Conservation (phyloP, 352 stramenopile species). For the Phytophthora hibernalis region DNA sequence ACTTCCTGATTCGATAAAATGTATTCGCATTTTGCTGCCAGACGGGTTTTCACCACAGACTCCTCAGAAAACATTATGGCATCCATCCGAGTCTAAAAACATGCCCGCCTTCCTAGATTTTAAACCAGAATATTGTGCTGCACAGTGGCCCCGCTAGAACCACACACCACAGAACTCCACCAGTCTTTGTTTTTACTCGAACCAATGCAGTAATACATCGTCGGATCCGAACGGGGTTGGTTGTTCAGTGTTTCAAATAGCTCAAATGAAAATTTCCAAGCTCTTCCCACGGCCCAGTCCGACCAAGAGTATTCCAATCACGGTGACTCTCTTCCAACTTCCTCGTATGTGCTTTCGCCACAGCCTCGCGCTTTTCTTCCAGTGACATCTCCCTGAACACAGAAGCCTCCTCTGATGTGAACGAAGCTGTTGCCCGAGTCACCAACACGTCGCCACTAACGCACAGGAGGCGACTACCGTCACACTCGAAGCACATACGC, state of each 20-base stretch:
- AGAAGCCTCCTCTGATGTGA: conserved; percentile 34
- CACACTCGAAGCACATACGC: conserved; percentile 54
- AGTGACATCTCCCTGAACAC: conserved; percentile 51
- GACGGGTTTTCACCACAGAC: too few species aligned
- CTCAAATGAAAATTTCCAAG: conserved; percentile 39
- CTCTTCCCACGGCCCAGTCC: conserved; percentile 27
- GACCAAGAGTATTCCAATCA: background rate
- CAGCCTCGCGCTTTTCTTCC: conserved; percentile 40
- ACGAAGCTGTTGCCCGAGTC: conserved; percentile 31
- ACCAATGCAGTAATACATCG: too few species aligned
- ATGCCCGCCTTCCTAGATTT: too few species aligned
- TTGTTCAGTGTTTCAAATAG: conserved; percentile 21
- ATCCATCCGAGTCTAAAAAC: too few species aligned
- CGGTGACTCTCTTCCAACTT: conserved; percentile 21
- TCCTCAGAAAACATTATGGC: too few species aligned
- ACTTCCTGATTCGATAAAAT: too few species aligned
- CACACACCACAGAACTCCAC: too few species aligned
- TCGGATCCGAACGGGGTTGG: too few species aligned
- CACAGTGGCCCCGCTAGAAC: too few species aligned
- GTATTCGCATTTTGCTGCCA: too few species aligned
- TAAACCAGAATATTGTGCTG: too few species aligned
- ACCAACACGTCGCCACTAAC: conserved; percentile 53
- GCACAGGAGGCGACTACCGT: conserved; percentile 42
- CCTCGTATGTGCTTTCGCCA: conserved; percentile 14
- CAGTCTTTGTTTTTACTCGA: too few species aligned